Evolutionary conservation across 306 rosid species (phyloP).

Genomic region (Rosa chinensis): DNA sequence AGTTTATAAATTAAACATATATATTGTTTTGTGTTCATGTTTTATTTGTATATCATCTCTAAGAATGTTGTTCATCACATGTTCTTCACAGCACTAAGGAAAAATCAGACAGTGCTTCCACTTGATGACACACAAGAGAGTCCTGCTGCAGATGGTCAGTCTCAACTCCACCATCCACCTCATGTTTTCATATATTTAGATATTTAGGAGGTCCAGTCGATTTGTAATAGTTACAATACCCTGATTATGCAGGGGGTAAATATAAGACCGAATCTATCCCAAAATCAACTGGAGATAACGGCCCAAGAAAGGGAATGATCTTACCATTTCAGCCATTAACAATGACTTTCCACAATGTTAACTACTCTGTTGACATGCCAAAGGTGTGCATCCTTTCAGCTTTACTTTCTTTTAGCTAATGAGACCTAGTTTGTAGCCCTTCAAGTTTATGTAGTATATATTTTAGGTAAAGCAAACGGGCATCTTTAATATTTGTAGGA

Average conservation of each 20-base stretch:
- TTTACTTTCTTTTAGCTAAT: background rate
- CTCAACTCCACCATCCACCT: slow-evolving; percentile 19
- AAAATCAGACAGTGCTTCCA: slow-evolving; percentile 53
- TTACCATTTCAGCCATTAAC: slow-evolving; percentile 90
- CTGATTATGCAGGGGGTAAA: slow-evolving; percentile 37
- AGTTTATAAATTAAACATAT: background rate
- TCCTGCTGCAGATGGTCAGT: slow-evolving; percentile 39
- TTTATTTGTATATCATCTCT: slow-evolving; percentile 10
- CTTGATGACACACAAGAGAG: slow-evolving; percentile 39
- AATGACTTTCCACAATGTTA: slow-evolving; percentile 84
- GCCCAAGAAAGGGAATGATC: slow-evolving; percentile 72
- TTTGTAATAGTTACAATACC: slow-evolving; percentile 11
- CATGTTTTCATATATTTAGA: background rate
- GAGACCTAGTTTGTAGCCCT: background rate
- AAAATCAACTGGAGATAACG: slow-evolving; percentile 25
- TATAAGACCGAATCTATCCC: slow-evolving; percentile 18
- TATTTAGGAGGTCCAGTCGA: slow-evolving; percentile 8
- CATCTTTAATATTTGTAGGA: slow-evolving; percentile 36
- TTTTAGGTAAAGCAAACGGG: background rate
- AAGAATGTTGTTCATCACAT: slow-evolving; percentile 13
- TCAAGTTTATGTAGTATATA: background rate
- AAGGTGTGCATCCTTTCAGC: slow-evolving; percentile 45
- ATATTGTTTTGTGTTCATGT: background rate
- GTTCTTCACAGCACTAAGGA: slow-evolving; percentile 49
- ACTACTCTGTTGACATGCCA: slow-evolving; percentile 86